Base-by-base conservation (phyloP, 257 asterid species). In the Mentha longifolia region DNA sequence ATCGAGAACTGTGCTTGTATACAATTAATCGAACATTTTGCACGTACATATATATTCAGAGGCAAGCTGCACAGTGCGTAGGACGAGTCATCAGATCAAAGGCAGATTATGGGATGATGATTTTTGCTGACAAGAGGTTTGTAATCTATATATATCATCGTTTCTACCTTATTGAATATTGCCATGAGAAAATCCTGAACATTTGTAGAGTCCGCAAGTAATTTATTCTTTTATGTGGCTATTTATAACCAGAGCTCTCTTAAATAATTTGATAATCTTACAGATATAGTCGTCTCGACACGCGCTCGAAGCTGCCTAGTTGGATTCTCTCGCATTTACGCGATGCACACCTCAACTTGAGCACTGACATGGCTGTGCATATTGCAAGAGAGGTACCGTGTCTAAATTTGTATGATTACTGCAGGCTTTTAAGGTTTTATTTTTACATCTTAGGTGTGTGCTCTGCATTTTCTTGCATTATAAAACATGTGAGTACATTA, bases 81-180 rank as follows among this genome's bases (percentile, higher is more conserved):
- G 99, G 99, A 39, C 95, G 99, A 78, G 96, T 94, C 74, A 94
- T 94, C 73, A 90, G 99, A 73, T 94, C 99, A 9, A 94, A 94
- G 82, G 97, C 99, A 68, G 99, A 94, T 85, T 94, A 94, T 74
- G 99, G 99, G 76, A 94, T 94, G 99, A 94, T 94, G 99, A 91
- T 94, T 58, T 94, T 94, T 81, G 99, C 97, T 45, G 99, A 89
- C 86, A 91, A 94, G 82, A 94, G 99, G 98, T 90, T 65, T 16
- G 81, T 68, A 73, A 92, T 90, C 60, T 42, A 80, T 22, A 22
- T 22, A 22, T 72, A 72, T 63, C 57, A 61, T 28, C 33, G 47
- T 49, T 58, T 46, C 62, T 10, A 35, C 10, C 19, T 46, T 28
- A 51, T n/a, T 62, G 41, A 45, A 47, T 33, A 39, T 43, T 43